Evolutionary conservation across 2,329 filamentous ascomycete species (phyloP).

Genomic region (Aspergillus ruber): DNA sequence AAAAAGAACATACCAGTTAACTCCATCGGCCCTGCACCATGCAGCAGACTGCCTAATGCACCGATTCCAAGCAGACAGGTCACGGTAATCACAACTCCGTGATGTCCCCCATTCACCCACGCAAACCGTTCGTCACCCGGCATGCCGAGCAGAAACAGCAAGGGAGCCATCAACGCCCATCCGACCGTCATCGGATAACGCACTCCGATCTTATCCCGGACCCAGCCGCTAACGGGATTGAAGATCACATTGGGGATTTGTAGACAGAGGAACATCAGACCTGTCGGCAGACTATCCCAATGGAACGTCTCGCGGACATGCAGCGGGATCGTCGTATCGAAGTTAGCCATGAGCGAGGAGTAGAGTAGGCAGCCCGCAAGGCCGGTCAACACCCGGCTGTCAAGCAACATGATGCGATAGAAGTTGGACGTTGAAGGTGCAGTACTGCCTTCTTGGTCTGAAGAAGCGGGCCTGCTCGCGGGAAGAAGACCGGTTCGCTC

Average conservation of each 20-base stretch:
- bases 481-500: neutral
- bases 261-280: constrained; percentile 13
- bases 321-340: constrained; percentile 18
- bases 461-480: no score
- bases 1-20: constrained; percentile 3
- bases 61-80: constrained; percentile 1
- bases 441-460: no score
- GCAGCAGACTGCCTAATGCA: neutral
- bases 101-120: no score
- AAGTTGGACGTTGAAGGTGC: constrained; percentile 5
- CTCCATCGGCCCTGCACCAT: constrained; percentile 4
- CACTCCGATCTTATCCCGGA: constrained; percentile 13
- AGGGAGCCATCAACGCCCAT: constrained; percentile 1
- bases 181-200: constrained; percentile 5
- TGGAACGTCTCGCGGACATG: constrained; percentile 15
- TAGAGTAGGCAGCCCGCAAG: constrained; percentile 5
- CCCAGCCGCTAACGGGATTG: constrained; percentile 9
- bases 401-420: constrained; percentile 10
- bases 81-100: no score
- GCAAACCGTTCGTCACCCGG: constrained; percentile 1
- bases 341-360: constrained; percentile 10
- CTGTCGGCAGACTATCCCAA: constrained; percentile 13
- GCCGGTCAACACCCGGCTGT: constrained; percentile 8
- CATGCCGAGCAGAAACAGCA: constrained; percentile 6
- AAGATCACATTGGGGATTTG: constrained; percentile 12